A percentile compares a stretch with the other conserved stretches of the same genome.
Conservation (phyloP, 2,329 filamentous ascomycete species). For the Aureobasidium sp. region DNA sequence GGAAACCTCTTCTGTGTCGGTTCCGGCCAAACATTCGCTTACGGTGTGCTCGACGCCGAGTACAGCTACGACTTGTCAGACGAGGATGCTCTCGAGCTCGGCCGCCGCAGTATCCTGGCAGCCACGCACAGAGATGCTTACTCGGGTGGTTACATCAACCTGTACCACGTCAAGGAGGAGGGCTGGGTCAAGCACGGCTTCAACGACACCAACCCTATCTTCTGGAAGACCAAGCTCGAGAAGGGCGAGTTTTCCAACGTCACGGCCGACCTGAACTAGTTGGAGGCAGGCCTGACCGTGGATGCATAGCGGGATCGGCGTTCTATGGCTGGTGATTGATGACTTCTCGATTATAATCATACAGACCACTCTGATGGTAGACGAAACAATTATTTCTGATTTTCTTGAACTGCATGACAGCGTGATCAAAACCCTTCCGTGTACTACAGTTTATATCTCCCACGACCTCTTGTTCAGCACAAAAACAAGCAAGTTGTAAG, state of each 20-base stretch:
- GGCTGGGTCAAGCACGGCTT: conserved; percentile 99
- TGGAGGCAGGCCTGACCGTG: neutral
- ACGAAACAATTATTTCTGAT: neutral
- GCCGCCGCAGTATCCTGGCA: conserved; percentile 83
- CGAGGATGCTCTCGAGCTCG: conserved; percentile 84
- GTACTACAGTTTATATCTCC: neutral
- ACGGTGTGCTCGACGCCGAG: conserved; percentile 93
- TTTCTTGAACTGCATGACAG: neutral
- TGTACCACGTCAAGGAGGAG: conserved; percentile 98
- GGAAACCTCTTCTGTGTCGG: conserved; percentile 98
- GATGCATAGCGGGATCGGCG: conserved; percentile 11
- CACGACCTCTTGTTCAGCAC: neutral
- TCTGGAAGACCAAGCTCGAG: conserved; percentile 98
- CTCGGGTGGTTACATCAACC: conserved; percentile 96
- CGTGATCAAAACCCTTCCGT: neutral
- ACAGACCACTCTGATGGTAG: conserved; percentile 8
- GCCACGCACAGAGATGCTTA: conserved; percentile 97
- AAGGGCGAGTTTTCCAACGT: conserved; percentile 98
- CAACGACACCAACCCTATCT: conserved; percentile 95
- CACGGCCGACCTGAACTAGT: conserved; percentile 61
- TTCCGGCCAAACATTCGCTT: conserved; percentile 96
- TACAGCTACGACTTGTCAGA: conserved; percentile 83
- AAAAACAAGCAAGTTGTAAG: neutral
- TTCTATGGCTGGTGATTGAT: conserved; percentile 10
- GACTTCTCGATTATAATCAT: conserved; percentile 8